phyloP scores from a whole-genome alignment of 306 rosid genomes.

The Alnus rubra region DNA sequence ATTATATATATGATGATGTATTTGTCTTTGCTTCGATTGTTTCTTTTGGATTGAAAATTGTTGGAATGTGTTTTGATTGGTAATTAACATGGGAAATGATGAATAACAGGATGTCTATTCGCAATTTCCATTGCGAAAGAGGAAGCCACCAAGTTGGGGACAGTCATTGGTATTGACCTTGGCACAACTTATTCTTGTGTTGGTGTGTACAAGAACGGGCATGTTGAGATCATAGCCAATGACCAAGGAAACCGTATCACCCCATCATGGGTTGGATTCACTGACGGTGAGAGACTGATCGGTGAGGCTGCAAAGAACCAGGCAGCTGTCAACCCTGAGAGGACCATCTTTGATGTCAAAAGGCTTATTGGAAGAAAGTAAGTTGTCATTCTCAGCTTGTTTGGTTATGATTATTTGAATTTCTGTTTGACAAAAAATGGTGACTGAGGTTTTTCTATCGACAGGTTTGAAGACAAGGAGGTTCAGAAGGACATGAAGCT shows the following conservation, averaged over 20 bases:
- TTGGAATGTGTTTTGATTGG: not conserved
- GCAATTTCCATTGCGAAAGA: constrained; percentile 86
- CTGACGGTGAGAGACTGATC: constrained; percentile 82
- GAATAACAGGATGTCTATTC: constrained; percentile 60
- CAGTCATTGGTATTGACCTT: constrained; percentile 94
- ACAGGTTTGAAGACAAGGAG: constrained; percentile 90
- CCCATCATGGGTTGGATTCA: constrained; percentile 96
- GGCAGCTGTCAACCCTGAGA: constrained; percentile 92
- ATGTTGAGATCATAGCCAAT: constrained; percentile 97
- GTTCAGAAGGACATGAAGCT: constrained; percentile 91
- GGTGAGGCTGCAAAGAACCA: constrained; percentile 99
- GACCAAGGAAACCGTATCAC: constrained; percentile 99
- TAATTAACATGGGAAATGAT: constrained; percentile 29
- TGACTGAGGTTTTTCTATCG: constrained; percentile 13
- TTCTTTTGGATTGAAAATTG: not conserved
- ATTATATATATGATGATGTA: not conserved
- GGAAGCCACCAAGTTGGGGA: constrained; percentile 86
- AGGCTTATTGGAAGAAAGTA: constrained; percentile 98
- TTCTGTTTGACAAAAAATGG: not conserved
- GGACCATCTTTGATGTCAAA: constrained; percentile 97
- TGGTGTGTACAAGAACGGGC: constrained; percentile 94
- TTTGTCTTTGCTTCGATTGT: not conserved
- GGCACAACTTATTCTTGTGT: constrained; percentile 99
- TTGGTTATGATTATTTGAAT: not conserved
- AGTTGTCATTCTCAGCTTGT: constrained; percentile 13